Percentiles rank a stretch among this genome's conserved stretches.
Evolutionary conservation across 768 basidiomycete species (phyloP).

Genomic region (Agaricus subrufescens): DNA sequence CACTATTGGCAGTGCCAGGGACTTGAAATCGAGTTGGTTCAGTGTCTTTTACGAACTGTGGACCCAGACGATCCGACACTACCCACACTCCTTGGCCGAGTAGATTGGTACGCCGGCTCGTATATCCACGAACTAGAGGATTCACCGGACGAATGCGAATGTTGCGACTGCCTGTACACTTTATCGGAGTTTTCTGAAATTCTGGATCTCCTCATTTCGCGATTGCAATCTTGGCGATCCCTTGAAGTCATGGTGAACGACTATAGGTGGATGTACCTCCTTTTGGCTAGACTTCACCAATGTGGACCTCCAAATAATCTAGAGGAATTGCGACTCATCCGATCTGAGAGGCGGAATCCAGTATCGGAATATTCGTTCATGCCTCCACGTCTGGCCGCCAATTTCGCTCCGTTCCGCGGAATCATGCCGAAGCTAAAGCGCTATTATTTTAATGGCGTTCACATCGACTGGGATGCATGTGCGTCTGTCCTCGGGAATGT

Average conservation of each 20-base stretch:
- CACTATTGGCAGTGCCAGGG: conserved; percentile 1
- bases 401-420: conserved; percentile 47
- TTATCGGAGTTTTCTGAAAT: conserved; percentile 29
- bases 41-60: conserved; percentile 10
- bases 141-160: neutral
- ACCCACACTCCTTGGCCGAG: neutral
- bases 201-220: conserved; percentile 44
- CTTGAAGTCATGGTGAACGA: conserved; percentile 41
- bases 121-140: conserved; percentile 5
- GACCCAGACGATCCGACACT: conserved; percentile 5
- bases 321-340: conserved; percentile 48
- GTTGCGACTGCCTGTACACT: conserved; percentile 20
- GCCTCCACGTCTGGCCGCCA: conserved; percentile 33
- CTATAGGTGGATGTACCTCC: conserved; percentile 42
- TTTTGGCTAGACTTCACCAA: conserved; percentile 38
- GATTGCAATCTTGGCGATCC: conserved; percentile 48
- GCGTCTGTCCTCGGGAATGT: conserved; percentile 41
- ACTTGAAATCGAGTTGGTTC: conserved; percentile 15
- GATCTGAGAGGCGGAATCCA: conserved; percentile 41
- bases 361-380: conserved; percentile 29
- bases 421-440: conserved; percentile 47
- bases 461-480: conserved; percentile 58
- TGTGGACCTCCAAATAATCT: conserved; percentile 49
- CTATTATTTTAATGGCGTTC: conserved; percentile 63
- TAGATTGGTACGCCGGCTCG: conserved; percentile 7